Conservation (phyloP, 2,329 filamentous ascomycete genomes). For the Hypoxylon sp. region DNA sequence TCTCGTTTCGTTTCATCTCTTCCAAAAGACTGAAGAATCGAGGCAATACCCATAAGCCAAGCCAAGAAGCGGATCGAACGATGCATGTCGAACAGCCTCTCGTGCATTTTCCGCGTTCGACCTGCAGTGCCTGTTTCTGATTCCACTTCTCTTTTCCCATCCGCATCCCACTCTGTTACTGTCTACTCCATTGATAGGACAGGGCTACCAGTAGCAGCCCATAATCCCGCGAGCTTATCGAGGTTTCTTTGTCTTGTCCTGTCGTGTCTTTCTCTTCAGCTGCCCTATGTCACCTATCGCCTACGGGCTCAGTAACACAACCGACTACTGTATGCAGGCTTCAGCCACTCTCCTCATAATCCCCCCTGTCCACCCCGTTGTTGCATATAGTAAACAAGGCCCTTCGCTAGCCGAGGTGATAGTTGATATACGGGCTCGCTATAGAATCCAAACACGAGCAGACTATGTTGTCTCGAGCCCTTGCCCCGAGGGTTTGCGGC, state of each 20-base stretch:
- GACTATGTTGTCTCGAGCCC: background rate
- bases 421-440: background rate
- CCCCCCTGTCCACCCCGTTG: conserved; percentile 17
- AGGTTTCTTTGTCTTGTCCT: conserved; percentile 19
- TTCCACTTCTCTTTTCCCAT: conserved; percentile 15
- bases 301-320: conserved; percentile 28
- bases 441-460: conserved; percentile 17
- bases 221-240: conserved; percentile 31
- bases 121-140: conserved; percentile 19
- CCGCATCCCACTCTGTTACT: conserved; percentile 34
- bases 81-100: conserved; percentile 25
- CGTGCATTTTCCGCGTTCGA: conserved; percentile 31
- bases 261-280: conserved; percentile 6
- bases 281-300: conserved; percentile 22
- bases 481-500: background rate
- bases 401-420: conserved; percentile 37
- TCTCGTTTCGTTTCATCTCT: background rate
- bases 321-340: conserved; percentile 27
- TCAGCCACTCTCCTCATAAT: conserved; percentile 39
- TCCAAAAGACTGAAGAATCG: conserved; percentile 5
- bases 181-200: background rate
- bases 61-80: conserved; percentile 38
- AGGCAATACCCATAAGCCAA: conserved; percentile 21
- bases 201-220: conserved; percentile 5
- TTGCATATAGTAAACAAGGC: conserved; percentile 29